Evolutionary conservation across 1,139 yeast genomes (phyloP), one percentile per base, ranked within the genome.

Genomic region (Debaryomycetaceae sp.): DNA sequence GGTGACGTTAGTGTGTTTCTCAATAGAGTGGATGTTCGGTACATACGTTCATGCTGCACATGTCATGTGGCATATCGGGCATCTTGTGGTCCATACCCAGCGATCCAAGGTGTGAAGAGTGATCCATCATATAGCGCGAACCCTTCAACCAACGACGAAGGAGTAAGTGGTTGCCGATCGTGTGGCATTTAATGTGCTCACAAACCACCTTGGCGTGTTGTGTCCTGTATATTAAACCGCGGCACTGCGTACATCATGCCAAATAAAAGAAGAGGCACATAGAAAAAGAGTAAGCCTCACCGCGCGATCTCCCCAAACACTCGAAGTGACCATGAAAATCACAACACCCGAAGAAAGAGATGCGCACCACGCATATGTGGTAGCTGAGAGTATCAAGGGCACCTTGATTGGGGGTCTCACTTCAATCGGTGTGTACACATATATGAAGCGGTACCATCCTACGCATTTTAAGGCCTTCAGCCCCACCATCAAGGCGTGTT

Each of bases 41-140:
- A 53, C 61, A 12, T 51, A 56, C 60, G 52, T 76, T 71, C 84
- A 77, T 78, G n/a, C 74, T 67, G 46, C 88, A 81, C 61, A 56
- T 65, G 23, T 64, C 45, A 34, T 49, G 32, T 38, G 40, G 49
- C 57, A 49, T 60, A 29, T 40, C 57, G 27, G 63, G 58, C 56
- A 54, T 56, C 25, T 42, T 40, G 36, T 53, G 54, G 29, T 38
- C 50, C 50, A 43, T 44, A 14, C 40, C 50, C 27, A 13, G 25
- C 9, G 8, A 6, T 17, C 26, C 9, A 25, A 9, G 29, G 20
- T 21, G 27, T 18, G 17, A 9, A 13, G 28, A 23, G 28, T 28
- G 31, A 11, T 23, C 31, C 28, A 28, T 28, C 15, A n/a, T n/a
- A n/a, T n/a, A n/a, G n/a, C n/a, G n/a, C n/a, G n/a, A n/a, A n/a